These are phyloP conservation scores for Komagataella kurtzmanii DNA, from an alignment of 805 yeast genomes.

Conservation along the genomic window DNA sequence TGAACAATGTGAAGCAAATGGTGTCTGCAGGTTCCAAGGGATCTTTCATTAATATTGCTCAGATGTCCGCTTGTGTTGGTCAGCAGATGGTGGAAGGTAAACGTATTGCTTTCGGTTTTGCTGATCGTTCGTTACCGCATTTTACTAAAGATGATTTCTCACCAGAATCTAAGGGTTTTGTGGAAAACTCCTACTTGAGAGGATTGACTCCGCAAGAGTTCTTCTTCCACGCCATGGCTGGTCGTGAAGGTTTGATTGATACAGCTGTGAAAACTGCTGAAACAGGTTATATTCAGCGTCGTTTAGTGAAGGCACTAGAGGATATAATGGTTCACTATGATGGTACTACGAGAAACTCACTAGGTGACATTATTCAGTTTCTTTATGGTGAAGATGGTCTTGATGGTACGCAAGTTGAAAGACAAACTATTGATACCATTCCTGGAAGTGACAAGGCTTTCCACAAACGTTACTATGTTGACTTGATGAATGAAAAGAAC, in stretches of 20 bases:
- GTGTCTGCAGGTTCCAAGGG: slow-evolving; percentile 99
- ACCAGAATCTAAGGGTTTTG: slow-evolving; percentile 97
- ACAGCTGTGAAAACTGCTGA: slow-evolving; percentile 99
- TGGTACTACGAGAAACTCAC: slow-evolving; percentile 94
- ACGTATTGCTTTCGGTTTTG: slow-evolving; percentile 95
- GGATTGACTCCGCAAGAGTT: slow-evolving; percentile 98
- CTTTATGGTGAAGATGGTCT: slow-evolving; percentile 98
- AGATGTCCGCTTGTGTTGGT: slow-evolving; percentile 99
- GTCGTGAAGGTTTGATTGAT: slow-evolving; percentile 99
- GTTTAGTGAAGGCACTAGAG: slow-evolving; percentile 91
- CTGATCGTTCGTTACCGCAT: slow-evolving; percentile 94
- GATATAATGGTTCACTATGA: slow-evolving; percentile 98
- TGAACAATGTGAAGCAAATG: slow-evolving; percentile 97
- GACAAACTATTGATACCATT: slow-evolving; percentile 88
- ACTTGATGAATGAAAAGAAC: slow-evolving; percentile 59
- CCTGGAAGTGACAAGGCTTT: slow-evolving; percentile 84
- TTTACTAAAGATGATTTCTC: slow-evolving; percentile 97
- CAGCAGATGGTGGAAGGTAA: slow-evolving; percentile 99
- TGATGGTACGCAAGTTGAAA: slow-evolving; percentile 96
- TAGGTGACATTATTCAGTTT: slow-evolving; percentile 93
- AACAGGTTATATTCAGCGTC: slow-evolving; percentile 97
- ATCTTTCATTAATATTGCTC: slow-evolving; percentile 96
- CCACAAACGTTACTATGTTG: slow-evolving; percentile 75
- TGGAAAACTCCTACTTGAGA: slow-evolving; percentile 91
- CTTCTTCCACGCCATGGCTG: slow-evolving; percentile 99